Percentiles rank a stretch among this genome's conserved stretches.
phyloP scores from a whole-genome alignment of 176 grass and related monocot genomes.

The Tuctoria greenei region DNA sequence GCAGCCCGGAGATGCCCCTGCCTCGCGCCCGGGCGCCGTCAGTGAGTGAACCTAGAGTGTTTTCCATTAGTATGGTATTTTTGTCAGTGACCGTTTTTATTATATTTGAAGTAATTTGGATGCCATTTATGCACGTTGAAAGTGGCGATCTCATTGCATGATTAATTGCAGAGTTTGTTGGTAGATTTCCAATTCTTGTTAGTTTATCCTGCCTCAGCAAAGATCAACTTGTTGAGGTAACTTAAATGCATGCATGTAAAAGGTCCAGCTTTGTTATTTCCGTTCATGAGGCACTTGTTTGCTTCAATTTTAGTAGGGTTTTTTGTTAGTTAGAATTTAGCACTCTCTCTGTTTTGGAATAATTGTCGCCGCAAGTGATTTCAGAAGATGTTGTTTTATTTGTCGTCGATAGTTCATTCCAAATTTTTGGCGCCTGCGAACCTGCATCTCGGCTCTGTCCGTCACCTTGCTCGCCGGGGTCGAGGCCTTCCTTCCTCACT shows the following conservation, averaged over 20 bases:
- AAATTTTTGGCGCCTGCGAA: too few relatives aligned
- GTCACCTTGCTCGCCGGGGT: too few relatives aligned
- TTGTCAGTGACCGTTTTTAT: neutral
- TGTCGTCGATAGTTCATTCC: too few relatives aligned
- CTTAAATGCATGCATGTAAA: conserved; percentile 9
- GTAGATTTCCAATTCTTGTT: conserved; percentile 79
- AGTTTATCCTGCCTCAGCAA: conserved; percentile 63
- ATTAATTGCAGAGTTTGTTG: conserved; percentile 73
- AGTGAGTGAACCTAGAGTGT: conserved; percentile 33
- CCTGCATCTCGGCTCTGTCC: too few relatives aligned
- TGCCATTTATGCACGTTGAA: conserved; percentile 57
- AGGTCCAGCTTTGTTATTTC: neutral
- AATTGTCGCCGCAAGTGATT: too few relatives aligned
- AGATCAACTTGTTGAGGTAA: conserved; percentile 77
- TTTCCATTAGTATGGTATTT: conserved; percentile 1
- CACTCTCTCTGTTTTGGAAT: too few relatives aligned
- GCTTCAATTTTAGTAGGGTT: neutral
- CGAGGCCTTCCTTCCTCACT: too few relatives aligned
- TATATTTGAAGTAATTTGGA: neutral
- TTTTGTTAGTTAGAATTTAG: neutral
- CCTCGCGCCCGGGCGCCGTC: neutral
- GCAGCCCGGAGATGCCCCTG: conserved; percentile 45
- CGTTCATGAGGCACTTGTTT: neutral
- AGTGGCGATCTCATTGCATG: conserved; percentile 71
- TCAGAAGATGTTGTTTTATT: too few relatives aligned